Evolutionary conservation across 345 rosid genomes (phyloP), one percentile per base, ranked within the genome.

Genomic region (Gossypium ekmanianum): DNA sequence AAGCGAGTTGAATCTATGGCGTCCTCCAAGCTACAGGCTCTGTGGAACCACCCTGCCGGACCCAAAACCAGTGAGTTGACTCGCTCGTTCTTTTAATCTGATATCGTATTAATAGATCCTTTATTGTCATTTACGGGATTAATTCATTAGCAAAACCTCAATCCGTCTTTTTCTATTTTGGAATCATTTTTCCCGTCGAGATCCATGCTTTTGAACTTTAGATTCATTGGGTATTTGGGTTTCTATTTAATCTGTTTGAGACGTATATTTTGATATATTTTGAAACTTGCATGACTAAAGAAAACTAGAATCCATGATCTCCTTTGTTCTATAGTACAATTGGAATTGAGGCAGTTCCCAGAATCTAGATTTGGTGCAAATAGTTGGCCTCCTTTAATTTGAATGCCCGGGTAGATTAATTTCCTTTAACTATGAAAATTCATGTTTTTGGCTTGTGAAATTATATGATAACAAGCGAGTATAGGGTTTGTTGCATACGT

Each of bases 31-130:
- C 90, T 94, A 26, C 90, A 92, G 78, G 91, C 97, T 71, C 83
- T 92, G 11, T 94, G 97, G 98, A 94, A 89, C 80, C 97, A 92
- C 76, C 98, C 94, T 0, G 98, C 98, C 1, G 98, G 98, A 71
- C 98, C 98, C 54, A 90, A 92, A 80, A 94, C 98, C 78, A 90
- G 97, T 90, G 62, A 85, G 91, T 83, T 22, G 2, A 74, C 75
- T 75, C 79, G 8, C 9, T 26, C 57, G 2, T 56, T 39, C 52
- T 61, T 27, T n/a, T 61, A 27, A 9, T 61, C 44, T 26, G 11
- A 24, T 26, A 14, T 61, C 13, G 14, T 43, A 18, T 22, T 22
- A 12, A 43, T 72, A 39, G 54, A 57, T 57, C 64, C 20, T 57
- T 72, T 56, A 48, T 34, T 50, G 24, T 63, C 68, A 64, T 64